These are phyloP conservation scores for Anacardium occidentale DNA, from an alignment of 345 rosid species.

Conservation along the genomic window DNA sequence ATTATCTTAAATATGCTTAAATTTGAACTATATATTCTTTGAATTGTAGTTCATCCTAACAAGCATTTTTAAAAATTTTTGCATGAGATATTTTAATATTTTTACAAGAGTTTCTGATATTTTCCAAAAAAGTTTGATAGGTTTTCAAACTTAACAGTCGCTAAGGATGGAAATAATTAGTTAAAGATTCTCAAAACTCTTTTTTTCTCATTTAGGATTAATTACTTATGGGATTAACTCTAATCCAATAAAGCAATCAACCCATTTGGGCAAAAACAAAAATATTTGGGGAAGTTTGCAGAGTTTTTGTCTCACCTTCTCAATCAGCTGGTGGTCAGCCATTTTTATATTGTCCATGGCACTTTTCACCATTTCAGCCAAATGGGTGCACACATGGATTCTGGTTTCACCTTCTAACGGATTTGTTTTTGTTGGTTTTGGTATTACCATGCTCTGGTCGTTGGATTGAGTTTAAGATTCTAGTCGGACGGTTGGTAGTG, in stretches of 20 bases:
- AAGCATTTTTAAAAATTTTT: no score
- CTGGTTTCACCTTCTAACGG: not conserved
- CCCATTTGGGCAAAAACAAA: slow-evolving; percentile 1
- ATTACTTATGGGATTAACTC: not conserved
- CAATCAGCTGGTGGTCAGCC: slow-evolving; percentile 6
- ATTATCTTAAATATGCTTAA: no score
- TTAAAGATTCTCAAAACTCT: slow-evolving; percentile 18
- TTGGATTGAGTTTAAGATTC: no score
- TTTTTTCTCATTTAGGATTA: not conserved
- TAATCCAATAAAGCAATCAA: no score
- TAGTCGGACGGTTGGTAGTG: no score
- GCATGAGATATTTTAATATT: no score
- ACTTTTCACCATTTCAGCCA: not conserved
- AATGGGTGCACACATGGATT: slow-evolving; percentile 26
- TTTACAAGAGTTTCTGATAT: not conserved
- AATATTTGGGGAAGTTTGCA: not conserved
- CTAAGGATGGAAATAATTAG: slow-evolving; percentile 1
- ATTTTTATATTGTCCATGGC: not conserved
- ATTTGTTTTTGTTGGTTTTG: not conserved
- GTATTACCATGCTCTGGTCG: not conserved
- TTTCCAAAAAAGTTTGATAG: no score
- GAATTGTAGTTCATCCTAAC: no score
- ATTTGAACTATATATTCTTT: no score
- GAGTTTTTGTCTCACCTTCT: not conserved
- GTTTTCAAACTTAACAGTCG: no score